Percentiles rank a stretch among this genome's conserved stretches.
Evolutionary conservation across 2,329 filamentous ascomycete genomes (phyloP).

Genomic region (Curvularia verruculosa): DNA sequence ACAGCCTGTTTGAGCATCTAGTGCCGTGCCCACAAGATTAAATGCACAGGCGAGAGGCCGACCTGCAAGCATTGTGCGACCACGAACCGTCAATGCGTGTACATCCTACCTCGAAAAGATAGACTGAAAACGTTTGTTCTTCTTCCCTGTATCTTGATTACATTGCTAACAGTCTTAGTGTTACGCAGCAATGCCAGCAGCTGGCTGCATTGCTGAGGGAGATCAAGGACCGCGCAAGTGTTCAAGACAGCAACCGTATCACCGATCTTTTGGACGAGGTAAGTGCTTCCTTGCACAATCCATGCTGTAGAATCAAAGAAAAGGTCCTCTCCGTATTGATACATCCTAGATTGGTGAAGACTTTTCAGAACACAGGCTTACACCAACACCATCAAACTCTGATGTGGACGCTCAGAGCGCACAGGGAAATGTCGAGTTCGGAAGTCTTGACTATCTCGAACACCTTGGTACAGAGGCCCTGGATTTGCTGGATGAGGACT

Average conservation of each 20-base stretch:
- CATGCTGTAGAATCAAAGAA: not conserved
- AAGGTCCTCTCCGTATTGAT: constrained; percentile 11
- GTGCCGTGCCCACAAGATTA: constrained; percentile 51
- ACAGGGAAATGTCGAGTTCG: constrained; percentile 14
- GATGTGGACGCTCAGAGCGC: constrained; percentile 29
- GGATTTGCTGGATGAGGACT: constrained; percentile 38
- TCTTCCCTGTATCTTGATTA: not conserved
- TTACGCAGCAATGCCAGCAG: constrained; percentile 38
- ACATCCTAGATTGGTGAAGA: constrained; percentile 36
- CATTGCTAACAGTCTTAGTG: constrained; percentile 27
- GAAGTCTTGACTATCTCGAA: constrained; percentile 16
- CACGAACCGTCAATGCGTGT: constrained; percentile 45
- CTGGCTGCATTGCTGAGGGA: constrained; percentile 34
- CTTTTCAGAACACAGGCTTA: constrained; percentile 25
- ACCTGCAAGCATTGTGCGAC: constrained; percentile 47
- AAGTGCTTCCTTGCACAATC: not conserved
- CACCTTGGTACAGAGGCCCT: constrained; percentile 26
- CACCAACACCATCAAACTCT: constrained; percentile 20
- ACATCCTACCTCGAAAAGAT: constrained; percentile 49
- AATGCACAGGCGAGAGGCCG: constrained; percentile 49
- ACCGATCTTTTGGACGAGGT: constrained; percentile 33
- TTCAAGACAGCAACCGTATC: constrained; percentile 33
- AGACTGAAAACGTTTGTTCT: constrained; percentile 43
- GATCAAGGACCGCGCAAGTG: constrained; percentile 23
- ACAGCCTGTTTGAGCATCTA: constrained; percentile 18